phyloP scores from a whole-genome alignment of 2,329 filamentous ascomycete species.

The Pseudodiploospora longispora region DNA sequence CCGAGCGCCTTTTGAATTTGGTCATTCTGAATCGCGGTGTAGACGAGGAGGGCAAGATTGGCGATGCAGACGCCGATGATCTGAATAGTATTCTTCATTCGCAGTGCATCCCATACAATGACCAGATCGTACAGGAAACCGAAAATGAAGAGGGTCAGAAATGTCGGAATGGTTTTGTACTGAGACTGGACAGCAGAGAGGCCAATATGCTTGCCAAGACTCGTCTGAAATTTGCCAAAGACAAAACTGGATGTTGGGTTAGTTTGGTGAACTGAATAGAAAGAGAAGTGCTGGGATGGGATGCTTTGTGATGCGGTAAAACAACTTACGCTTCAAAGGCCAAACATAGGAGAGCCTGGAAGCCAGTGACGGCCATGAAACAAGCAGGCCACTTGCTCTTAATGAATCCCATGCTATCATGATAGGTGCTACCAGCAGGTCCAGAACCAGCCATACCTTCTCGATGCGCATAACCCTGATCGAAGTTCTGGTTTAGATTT shows the following conservation, averaged over 20 bases:
- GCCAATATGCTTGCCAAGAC: conserved; percentile 35
- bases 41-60: conserved; percentile 85
- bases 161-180: conserved; percentile 77
- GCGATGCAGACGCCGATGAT: conserved; percentile 90
- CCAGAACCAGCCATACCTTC: conserved; percentile 27
- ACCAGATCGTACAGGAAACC: conserved; percentile 89
- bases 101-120: conserved; percentile 86
- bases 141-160: conserved; percentile 93
- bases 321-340: conserved; percentile 73
- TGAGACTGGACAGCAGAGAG: conserved; percentile 38
- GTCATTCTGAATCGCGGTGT: conserved; percentile 86
- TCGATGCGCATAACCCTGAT: conserved; percentile 30
- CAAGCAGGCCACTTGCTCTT: conserved; percentile 81
- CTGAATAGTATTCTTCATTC: conserved; percentile 96
- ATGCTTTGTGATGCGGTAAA: not conserved
- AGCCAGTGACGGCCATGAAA: conserved; percentile 65
- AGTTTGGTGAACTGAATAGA: conserved; percentile 1
- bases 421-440: conserved; percentile 22
- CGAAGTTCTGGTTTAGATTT: conserved; percentile 20
- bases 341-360: conserved; percentile 75
- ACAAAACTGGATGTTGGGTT: conserved; percentile 57
- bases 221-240: conserved; percentile 76
- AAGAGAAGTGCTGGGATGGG: not conserved
- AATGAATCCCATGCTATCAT: conserved; percentile 58
- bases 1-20: conserved; percentile 72